phyloP scores from a whole-genome alignment of 2,329 filamentous ascomycete species.

The Chaetomium sp. region DNA sequence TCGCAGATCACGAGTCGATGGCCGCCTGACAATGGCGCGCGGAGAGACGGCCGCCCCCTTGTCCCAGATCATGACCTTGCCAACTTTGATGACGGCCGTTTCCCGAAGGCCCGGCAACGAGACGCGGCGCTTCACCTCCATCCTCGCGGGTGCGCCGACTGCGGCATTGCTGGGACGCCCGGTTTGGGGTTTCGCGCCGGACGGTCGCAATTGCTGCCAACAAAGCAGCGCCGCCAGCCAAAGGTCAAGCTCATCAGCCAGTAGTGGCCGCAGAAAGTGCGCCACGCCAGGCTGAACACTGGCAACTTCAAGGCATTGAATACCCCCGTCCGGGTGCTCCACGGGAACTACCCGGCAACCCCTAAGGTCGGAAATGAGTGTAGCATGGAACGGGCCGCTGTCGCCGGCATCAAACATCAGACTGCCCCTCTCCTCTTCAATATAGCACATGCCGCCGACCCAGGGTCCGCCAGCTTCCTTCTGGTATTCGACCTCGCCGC shows the following conservation, averaged over 20 bases:
- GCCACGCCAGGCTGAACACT: slow-evolving; percentile 59
- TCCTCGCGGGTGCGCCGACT: slow-evolving; percentile 44
- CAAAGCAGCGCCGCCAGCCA: slow-evolving; percentile 81
- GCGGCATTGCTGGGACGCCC: slow-evolving; percentile 43
- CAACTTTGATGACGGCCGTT: slow-evolving; percentile 89
- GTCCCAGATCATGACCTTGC: slow-evolving; percentile 89
- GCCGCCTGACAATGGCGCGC: slow-evolving; percentile 57
- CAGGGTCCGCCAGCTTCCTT: slow-evolving; percentile 63
- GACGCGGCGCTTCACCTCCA: slow-evolving; percentile 48
- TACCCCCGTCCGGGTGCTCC: slow-evolving; percentile 48
- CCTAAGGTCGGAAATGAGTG: slow-evolving; percentile 71
- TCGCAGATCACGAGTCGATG: slow-evolving; percentile 59
- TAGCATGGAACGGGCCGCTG: slow-evolving; percentile 63
- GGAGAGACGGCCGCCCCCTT: slow-evolving; percentile 64
- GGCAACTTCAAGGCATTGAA: slow-evolving; percentile 57
- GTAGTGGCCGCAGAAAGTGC: slow-evolving; percentile 65
- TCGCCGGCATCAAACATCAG: slow-evolving; percentile 75
- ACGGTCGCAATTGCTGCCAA: slow-evolving; percentile 75
- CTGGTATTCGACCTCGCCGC: slow-evolving; percentile 74
- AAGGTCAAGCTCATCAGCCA: slow-evolving; percentile 68
- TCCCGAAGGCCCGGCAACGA: slow-evolving; percentile 58
- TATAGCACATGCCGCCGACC: slow-evolving; percentile 72
- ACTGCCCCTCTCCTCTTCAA: slow-evolving; percentile 74
- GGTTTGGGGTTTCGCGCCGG: slow-evolving; percentile 56
- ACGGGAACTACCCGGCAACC: slow-evolving; percentile 69